Base-by-base conservation (phyloP, 176 grass and related monocot species). In the Aegilops longissima region DNA sequence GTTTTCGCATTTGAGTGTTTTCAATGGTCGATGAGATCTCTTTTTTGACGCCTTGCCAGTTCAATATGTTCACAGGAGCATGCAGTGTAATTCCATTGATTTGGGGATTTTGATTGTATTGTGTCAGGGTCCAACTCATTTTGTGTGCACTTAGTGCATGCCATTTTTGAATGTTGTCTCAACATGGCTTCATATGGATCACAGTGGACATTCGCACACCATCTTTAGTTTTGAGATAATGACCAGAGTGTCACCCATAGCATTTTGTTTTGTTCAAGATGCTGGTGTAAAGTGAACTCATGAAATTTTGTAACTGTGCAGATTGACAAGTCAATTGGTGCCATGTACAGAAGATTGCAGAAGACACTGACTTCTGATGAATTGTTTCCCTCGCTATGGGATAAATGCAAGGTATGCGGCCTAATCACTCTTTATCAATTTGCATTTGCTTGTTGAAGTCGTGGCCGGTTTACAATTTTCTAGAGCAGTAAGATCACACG, bases 321-420 rank as follows among this genome's bases (percentile, higher is more conserved):
- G 97, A 86, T 99, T 87, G 97, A 99, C 76, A 97, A 88, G 69
- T 99, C 97, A 14, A 93, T 99, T 80, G 75, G 45, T 44, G 80
- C 89, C 73, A 99, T 99, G 97, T 92, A 93, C 83, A 99, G 85
- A 81, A 96, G 88, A 82, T 90, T 99, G 40, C 97, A 98, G 76
- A 98, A 94, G 72, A 93, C 83, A 25, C 82, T 98, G 35, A 90
- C 88, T 33, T 94, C 94, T 63, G 94, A 99, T 54, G 97, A 99
- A 70, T 90, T 99, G 59, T 86, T 99, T 62, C 97, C 94, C 85
- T 94, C 97, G 30, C 76, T 99, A 78, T 99, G 97, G 97, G 90
- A 91, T 25, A 94, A 94, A 83, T 99, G 94, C 87, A 96, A 99
- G 92, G 97, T 99, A 80, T 85, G 76, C 61, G 17, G 34, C 33